Evolutionary conservation across 2,329 filamentous ascomycete genomes (phyloP).

Genomic region (Epichloe aotearoae): DNA sequence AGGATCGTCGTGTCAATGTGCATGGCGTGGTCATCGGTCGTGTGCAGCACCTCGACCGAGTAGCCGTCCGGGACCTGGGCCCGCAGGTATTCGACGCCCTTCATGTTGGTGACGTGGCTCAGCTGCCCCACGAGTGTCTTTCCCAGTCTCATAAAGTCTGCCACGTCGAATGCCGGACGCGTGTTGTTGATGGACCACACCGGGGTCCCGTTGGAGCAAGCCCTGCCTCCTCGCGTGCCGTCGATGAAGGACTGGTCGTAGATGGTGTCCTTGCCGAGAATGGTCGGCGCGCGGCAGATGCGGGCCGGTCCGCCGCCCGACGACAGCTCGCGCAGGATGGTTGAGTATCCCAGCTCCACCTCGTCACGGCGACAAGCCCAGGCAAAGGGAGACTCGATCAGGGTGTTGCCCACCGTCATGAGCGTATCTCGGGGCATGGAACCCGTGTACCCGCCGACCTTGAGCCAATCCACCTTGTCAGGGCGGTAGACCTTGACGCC

Average conservation of each 20-base stretch:
- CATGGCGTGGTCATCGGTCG: constrained; percentile 16
- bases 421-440: constrained; percentile 21
- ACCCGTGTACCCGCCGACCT: constrained; percentile 18
- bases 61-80: constrained; percentile 14
- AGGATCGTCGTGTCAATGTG: constrained; percentile 20
- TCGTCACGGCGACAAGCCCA: constrained; percentile 16
- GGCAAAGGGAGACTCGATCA: constrained; percentile 19
- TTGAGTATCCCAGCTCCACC: constrained; percentile 10
- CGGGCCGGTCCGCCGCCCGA: neutral
- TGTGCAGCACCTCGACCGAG: constrained; percentile 15
- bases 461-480: constrained; percentile 11
- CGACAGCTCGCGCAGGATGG: constrained; percentile 4
- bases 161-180: constrained; percentile 20
- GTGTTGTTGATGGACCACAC: constrained; percentile 20
- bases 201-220: neutral
- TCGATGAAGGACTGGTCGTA: constrained; percentile 7
- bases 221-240: neutral
- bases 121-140: constrained; percentile 17
- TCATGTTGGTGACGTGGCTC: constrained; percentile 20
- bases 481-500: constrained; percentile 15
- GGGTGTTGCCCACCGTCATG: constrained; percentile 17
- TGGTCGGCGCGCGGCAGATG: constrained; percentile 7
- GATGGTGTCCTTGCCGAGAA: constrained; percentile 10
- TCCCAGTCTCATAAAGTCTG: constrained; percentile 22
- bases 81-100: constrained; percentile 18